Conservation (phyloP, 139 green algal genomes). For the Chlorella sp. region DNA sequence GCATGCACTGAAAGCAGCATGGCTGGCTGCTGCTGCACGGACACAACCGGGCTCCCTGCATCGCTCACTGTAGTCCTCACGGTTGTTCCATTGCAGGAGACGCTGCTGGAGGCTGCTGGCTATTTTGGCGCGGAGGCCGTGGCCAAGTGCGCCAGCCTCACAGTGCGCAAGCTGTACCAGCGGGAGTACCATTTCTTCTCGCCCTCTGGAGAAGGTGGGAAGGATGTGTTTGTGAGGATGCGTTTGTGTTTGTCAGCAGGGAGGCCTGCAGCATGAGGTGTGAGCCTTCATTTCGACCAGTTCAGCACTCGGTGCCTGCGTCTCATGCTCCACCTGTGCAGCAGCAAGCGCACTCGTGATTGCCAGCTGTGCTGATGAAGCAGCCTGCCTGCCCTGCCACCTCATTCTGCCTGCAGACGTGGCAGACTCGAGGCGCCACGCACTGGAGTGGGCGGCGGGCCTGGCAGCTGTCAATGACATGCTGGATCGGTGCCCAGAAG, state of each 20-base stretch:
- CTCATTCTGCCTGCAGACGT: constrained; percentile 10
- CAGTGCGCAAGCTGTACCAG: constrained; percentile 28
- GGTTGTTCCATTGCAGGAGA: background rate
- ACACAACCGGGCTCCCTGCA: background rate
- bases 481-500: background rate
- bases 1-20: too few relatives aligned
- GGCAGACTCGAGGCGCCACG: constrained; percentile 17
- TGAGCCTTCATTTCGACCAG: too few relatives aligned
- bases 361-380: too few relatives aligned
- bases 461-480: constrained; percentile 14
- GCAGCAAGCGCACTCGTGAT: too few relatives aligned
- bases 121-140: background rate
- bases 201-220: background rate
- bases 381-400: too few relatives aligned
- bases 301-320: too few relatives aligned
- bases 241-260: too few relatives aligned
- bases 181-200: constrained; percentile 30
- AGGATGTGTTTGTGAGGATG: too few relatives aligned
- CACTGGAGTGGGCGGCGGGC: constrained; percentile 22
- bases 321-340: too few relatives aligned
- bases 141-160: constrained; percentile 7
- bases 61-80: too few relatives aligned
- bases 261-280: too few relatives aligned
- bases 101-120: background rate
- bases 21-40: too few relatives aligned